phyloP scores from a whole-genome alignment of 306 rosid species.

The Fagus crenata region DNA sequence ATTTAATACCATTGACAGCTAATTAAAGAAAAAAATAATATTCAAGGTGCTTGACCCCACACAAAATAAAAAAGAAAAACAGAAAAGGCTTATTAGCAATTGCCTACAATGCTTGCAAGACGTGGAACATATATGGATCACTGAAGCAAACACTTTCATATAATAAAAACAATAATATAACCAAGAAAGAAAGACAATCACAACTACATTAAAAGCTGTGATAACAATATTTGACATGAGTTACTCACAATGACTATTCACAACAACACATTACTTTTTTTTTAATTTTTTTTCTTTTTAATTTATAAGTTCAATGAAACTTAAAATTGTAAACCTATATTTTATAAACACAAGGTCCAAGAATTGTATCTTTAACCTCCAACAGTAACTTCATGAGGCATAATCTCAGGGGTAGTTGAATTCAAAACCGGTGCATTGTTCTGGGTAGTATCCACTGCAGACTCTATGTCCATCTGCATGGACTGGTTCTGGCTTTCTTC shows the following conservation, averaged over 20 bases:
- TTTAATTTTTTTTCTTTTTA: too few species aligned
- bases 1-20: too few species aligned
- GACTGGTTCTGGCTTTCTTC: slow-evolving; percentile 41
- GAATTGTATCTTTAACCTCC: slow-evolving; percentile 48
- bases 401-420: slow-evolving; percentile 49
- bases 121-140: neutral
- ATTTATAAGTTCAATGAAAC: slow-evolving; percentile 24
- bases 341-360: slow-evolving; percentile 25
- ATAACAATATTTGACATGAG: slow-evolving; percentile 10
- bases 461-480: slow-evolving; percentile 20
- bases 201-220: neutral
- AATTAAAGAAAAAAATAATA: too few species aligned
- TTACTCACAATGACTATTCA: slow-evolving; percentile 36
- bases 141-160: neutral
- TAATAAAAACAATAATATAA: too few species aligned
- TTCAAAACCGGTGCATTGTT: slow-evolving; percentile 32
- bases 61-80: neutral
- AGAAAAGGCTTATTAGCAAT: neutral
- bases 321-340: slow-evolving; percentile 29
- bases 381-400: slow-evolving; percentile 60
- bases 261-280: slow-evolving; percentile 22
- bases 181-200: too few species aligned
- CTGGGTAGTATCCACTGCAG: slow-evolving; percentile 29
- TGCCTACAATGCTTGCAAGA: neutral
- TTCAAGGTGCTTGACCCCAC: neutral